These are phyloP conservation scores for Sclerospora graminicola DNA, from an alignment of 352 stramenopile species.

Conservation along the genomic window DNA sequence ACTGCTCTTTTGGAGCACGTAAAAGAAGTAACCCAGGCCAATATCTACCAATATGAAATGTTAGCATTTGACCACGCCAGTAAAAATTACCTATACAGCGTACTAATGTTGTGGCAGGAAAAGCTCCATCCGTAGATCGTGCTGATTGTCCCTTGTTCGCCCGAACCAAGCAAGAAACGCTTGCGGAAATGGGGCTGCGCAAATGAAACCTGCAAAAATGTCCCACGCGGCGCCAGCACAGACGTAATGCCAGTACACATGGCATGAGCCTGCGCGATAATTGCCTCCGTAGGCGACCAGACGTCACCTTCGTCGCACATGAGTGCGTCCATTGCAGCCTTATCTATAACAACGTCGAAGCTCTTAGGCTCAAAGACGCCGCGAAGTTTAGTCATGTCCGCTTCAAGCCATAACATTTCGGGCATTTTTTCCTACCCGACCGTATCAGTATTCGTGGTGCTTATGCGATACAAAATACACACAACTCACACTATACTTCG, in stretches of 20 bases:
- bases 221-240: conserved; percentile 32
- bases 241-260: conserved; percentile 45
- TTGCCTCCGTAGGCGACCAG: conserved; percentile 46
- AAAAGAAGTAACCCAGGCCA: conserved; percentile 53
- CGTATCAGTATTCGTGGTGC: not conserved
- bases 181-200: conserved; percentile 75
- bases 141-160: conserved; percentile 19
- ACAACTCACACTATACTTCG: conserved; percentile 33
- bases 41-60: conserved; percentile 20
- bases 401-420: conserved; percentile 43
- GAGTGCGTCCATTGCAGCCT: conserved; percentile 78
- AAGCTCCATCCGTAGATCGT: conserved; percentile 36
- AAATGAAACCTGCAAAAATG: conserved; percentile 75
- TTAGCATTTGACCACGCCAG: not conserved
- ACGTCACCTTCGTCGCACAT: conserved; percentile 67
- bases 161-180: conserved; percentile 41
- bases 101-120: conserved; percentile 44
- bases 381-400: conserved; percentile 45
- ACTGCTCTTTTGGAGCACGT: conserved; percentile 34
- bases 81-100: not conserved
- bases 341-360: conserved; percentile 80
- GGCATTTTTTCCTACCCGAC: conserved; percentile 25
- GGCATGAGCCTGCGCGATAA: conserved; percentile 32
- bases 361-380: conserved; percentile 23
- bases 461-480: not conserved